These are phyloP conservation scores for Scalesia atractyloides DNA, from an alignment of 129 eudicot species.

Conservation along the genomic window DNA sequence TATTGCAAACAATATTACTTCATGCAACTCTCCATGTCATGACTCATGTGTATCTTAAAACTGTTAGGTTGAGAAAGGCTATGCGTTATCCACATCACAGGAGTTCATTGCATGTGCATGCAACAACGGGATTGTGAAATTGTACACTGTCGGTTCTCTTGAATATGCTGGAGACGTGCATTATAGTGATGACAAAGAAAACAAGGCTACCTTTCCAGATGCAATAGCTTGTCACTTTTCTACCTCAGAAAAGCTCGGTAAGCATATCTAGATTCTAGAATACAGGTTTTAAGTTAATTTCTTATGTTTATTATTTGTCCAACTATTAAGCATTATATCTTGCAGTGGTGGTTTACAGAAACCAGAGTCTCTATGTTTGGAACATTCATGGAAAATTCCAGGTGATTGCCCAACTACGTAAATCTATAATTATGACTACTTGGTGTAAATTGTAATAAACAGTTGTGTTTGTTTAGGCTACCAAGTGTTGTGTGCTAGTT, in stretches of 20 bases:
- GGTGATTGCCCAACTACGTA: conserved; percentile 38
- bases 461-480: conserved; percentile 52
- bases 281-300: not conserved
- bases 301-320: not conserved
- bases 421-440: conserved; percentile 14
- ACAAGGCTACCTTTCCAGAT: conserved; percentile 52
- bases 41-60: not conserved
- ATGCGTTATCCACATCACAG: conserved; percentile 61
- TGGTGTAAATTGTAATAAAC: conserved; percentile 16
- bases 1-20: conserved; percentile 4
- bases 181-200: conserved; percentile 43
- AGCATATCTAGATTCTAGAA: conserved; percentile 16
- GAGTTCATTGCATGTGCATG: conserved; percentile 80
- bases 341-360: conserved; percentile 74
- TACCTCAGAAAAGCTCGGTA: conserved; percentile 56
- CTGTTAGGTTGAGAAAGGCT: conserved; percentile 64
- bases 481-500: conserved; percentile 72
- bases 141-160: conserved; percentile 45
- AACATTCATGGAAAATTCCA: conserved; percentile 51
- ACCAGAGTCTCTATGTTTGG: conserved; percentile 75
- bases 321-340: conserved; percentile 19
- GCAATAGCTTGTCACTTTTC: conserved; percentile 82
- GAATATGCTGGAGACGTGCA: conserved; percentile 55
- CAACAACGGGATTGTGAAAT: conserved; percentile 62
- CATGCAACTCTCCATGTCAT: conserved; percentile 9